Conservation (phyloP, 1,139 yeast species). For the Magnusiomyces tetraspermus region DNA sequence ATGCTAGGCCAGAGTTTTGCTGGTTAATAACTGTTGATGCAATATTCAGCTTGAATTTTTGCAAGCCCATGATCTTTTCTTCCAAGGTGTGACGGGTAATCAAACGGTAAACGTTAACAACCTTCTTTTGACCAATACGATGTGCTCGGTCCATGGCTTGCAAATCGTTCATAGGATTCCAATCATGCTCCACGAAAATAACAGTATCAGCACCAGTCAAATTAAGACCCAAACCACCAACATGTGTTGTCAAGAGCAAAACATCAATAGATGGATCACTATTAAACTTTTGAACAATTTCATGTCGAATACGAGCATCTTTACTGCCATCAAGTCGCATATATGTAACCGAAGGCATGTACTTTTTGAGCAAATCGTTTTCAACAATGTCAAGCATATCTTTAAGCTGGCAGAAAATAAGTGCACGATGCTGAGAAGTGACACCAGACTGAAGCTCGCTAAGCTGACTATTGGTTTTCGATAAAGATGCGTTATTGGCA, state of each 20-base stretch:
- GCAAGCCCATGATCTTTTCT: slow-evolving; percentile 97
- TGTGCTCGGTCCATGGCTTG: slow-evolving; percentile 99
- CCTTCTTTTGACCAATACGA: slow-evolving; percentile 94
- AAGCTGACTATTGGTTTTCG: slow-evolving; percentile 26
- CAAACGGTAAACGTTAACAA: slow-evolving; percentile 86
- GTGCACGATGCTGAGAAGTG: slow-evolving; percentile 90
- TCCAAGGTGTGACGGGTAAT: slow-evolving; percentile 90
- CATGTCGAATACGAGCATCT: slow-evolving; percentile 86
- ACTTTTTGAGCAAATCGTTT: slow-evolving; percentile 69
- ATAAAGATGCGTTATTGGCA: slow-evolving; percentile 12
- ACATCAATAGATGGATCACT: slow-evolving; percentile 97
- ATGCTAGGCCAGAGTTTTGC: slow-evolving; percentile 85
- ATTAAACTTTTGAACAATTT: slow-evolving; percentile 83
- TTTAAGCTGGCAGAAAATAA: slow-evolving; percentile 90
- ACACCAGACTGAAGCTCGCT: slow-evolving; percentile 53
- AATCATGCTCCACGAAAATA: slow-evolving; percentile 95
- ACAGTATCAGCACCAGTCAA: slow-evolving; percentile 98
- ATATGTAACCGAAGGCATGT: slow-evolving; percentile 85
- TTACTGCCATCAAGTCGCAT: slow-evolving; percentile 94
- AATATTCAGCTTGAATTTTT: slow-evolving; percentile 92
- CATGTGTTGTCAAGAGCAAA: slow-evolving; percentile 84
- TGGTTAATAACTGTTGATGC: slow-evolving; percentile 95
- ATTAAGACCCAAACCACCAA: slow-evolving; percentile 95
- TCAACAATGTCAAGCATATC: slow-evolving; percentile 98
- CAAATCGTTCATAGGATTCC: slow-evolving; percentile 99